Conservation (phyloP, 1,284 basidiomycete genomes). For the Papiliotrema fonsecae region DNA sequence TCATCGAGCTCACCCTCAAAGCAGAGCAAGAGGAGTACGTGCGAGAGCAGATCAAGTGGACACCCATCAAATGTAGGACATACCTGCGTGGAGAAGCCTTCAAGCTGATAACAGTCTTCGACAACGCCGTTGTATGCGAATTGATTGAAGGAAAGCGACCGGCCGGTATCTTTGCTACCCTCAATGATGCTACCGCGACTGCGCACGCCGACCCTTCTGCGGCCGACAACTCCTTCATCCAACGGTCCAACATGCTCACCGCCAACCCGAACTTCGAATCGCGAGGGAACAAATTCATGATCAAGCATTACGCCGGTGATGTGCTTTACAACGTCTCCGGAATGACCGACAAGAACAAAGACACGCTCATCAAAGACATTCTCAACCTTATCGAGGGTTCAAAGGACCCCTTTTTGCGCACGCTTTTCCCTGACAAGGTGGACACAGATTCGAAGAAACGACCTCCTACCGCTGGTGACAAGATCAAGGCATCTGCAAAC, state of each 20-base stretch:
- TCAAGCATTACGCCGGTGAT: slow-evolving; percentile 95
- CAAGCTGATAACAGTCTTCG: slow-evolving; percentile 37
- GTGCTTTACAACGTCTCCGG: slow-evolving; percentile 96
- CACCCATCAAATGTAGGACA: slow-evolving; percentile 75
- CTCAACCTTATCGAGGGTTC: slow-evolving; percentile 81
- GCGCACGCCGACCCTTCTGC: slow-evolving; percentile 96
- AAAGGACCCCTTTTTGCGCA: slow-evolving; percentile 77
- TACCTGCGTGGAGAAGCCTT: not conserved
- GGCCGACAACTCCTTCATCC: slow-evolving; percentile 95
- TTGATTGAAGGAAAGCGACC: slow-evolving; percentile 94
- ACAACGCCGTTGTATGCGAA: slow-evolving; percentile 77
- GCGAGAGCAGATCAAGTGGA: slow-evolving; percentile 98
- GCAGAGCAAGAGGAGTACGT: slow-evolving; percentile 99
- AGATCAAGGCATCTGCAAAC: slow-evolving; percentile 92
- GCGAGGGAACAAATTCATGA: slow-evolving; percentile 83
- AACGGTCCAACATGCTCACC: slow-evolving; percentile 74
- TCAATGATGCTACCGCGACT: slow-evolving; percentile 97
- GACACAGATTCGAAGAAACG: slow-evolving; percentile 97
- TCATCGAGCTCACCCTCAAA: slow-evolving; percentile 97
- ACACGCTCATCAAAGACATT: slow-evolving; percentile 89
- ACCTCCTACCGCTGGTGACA: slow-evolving; percentile 95
- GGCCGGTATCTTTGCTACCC: slow-evolving; percentile 93
- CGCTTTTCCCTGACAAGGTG: slow-evolving; percentile 87
- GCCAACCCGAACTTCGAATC: slow-evolving; percentile 87
- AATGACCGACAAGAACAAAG: slow-evolving; percentile 99